phyloP scores from a whole-genome alignment of 495 filamentous ascomycete species.

The Talaromyces borbonicus region DNA sequence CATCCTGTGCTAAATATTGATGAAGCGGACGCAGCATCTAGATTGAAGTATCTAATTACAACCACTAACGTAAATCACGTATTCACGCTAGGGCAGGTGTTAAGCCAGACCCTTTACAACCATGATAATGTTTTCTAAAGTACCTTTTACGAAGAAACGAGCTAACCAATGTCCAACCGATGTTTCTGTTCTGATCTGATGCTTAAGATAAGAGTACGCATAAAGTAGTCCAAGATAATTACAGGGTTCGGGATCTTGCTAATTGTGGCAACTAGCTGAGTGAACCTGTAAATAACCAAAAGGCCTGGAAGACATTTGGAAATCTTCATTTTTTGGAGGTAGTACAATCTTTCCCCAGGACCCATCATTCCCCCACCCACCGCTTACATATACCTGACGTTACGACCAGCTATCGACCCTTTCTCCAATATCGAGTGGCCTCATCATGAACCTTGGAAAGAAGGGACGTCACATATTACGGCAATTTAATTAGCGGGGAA shows the following conservation, averaged over 20 bases:
- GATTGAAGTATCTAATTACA: too few relatives aligned
- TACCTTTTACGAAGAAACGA: too few relatives aligned
- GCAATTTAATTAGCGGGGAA: conserved; percentile 12
- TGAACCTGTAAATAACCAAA: neutral
- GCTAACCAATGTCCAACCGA: neutral
- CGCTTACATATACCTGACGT: neutral
- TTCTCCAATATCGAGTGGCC: neutral
- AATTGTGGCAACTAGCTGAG: neutral
- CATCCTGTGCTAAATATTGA: too few relatives aligned
- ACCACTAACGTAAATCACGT: too few relatives aligned
- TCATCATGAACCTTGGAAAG: neutral
- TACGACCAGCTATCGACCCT: neutral
- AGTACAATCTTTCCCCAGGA: neutral
- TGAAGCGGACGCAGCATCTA: too few relatives aligned
- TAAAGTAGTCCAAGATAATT: neutral
- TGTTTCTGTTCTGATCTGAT: neutral
- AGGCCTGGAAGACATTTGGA: neutral
- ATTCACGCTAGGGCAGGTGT: too few relatives aligned
- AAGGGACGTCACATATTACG: neutral
- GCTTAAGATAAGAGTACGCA: neutral
- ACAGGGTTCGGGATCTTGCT: neutral
- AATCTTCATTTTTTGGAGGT: neutral
- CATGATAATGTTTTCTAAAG: too few relatives aligned
- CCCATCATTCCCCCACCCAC: neutral
- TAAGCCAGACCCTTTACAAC: too few relatives aligned